Evolutionary conservation across 139 green algal species (phyloP), one percentile per base, ranked within the genome.

Genomic region (Picochlorum sp.): DNA sequence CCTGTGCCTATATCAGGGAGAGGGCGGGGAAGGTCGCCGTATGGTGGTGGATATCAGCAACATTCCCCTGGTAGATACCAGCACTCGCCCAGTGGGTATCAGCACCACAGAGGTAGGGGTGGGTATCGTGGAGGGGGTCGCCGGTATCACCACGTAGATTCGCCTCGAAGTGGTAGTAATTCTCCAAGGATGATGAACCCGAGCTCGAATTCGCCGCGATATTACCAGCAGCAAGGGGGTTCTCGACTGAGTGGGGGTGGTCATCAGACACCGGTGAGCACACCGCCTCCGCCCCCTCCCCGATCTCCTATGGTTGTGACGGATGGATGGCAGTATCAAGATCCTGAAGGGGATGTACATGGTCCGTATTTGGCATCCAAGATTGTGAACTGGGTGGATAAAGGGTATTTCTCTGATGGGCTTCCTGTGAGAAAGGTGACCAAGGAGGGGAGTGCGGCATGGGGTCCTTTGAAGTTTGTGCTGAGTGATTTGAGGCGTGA

Each of bases 281-380:
- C 51, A 15, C 56, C 56, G 11, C 56, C 56, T 21, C 56, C 56
- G 6, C 56, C 56, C 14, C 56, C 56, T 16, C 56, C 26, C 18
- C 51, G 51, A 15, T 30, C 13, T 45, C 41, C 58, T 21, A 30
- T 18, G 13, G 13, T 59, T 15, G 37, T 66, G 47, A 55, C 66
- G 18, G 45, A 81, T 21, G 68, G 70, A 8, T 78, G 71, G 71
- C 45, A 76, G 52, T 78, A 78, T 54, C 26, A 23, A 7, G 71
- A 76, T 23, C 67, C 61, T 2, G 66, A 61, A 28, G 71, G 71
- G 9, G 9, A 21, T 24, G 20, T 59, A 47, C 71, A 76, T 28
- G 71, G 71, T 24, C 71, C 67, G 37, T 78, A 62, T 64, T n/a
- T 57, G 2, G 61, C 67, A n/a, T 14, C 61, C 3, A 63, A 69